Conservation (phyloP, 345 rosid genomes). For the Hibiscus mutabilis region DNA sequence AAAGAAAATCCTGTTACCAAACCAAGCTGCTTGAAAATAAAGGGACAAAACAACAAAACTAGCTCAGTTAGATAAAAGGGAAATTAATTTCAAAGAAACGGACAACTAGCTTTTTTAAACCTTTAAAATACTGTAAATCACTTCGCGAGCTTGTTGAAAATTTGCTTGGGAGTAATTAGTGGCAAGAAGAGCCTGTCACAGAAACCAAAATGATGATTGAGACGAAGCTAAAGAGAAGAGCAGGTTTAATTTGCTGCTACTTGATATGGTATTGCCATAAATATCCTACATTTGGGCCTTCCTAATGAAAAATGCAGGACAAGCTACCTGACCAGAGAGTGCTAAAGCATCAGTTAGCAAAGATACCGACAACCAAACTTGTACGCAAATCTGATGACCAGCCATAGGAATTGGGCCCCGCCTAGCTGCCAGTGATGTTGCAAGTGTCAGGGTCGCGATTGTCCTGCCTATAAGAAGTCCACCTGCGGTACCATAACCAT, state of each 20-base stretch:
- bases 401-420: constrained; percentile 88
- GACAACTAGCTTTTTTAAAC: constrained; percentile 25
- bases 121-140: constrained; percentile 55
- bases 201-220: not conserved
- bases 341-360: constrained; percentile 93
- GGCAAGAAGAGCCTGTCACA: constrained; percentile 79
- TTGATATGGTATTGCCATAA: not conserved
- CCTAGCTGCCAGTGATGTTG: constrained; percentile 85
- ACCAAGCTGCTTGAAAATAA: constrained; percentile 57
- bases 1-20: constrained; percentile 63
- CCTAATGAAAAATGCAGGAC: not conserved
- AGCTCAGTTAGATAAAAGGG: constrained; percentile 1
- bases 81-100: not conserved
- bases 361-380: constrained; percentile 89
- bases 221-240: not conserved
- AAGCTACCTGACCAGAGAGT: constrained; percentile 79
- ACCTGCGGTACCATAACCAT: constrained; percentile 37
- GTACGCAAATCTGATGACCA: constrained; percentile 85
- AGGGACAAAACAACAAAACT: constrained; percentile 10
- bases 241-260: not conserved
- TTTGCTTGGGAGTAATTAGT: constrained; percentile 62
- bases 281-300: not conserved
- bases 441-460: constrained; percentile 68
- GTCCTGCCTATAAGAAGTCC: constrained; percentile 94
- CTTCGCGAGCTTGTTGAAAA: constrained; percentile 59